Evolutionary conservation across 1,139 yeast species (phyloP).

Genomic region (Hansenula anomala): DNA sequence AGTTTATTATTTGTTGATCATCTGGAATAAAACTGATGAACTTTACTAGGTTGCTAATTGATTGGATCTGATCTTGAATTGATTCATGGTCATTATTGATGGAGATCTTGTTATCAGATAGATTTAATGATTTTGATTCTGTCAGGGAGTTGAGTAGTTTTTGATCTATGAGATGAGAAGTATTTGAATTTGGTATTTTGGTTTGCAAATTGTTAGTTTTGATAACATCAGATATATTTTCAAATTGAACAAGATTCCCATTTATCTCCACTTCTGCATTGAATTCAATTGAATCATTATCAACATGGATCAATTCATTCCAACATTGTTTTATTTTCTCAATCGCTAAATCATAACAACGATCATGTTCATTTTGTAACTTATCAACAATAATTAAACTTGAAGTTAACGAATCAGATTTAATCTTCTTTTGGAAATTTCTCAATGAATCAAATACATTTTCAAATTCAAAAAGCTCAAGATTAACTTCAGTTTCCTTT

Average conservation of each 20-base stretch:
- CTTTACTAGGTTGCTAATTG: slow-evolving; percentile 13
- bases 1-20: slow-evolving; percentile 10
- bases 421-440: slow-evolving; percentile 12
- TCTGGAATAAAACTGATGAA: slow-evolving; percentile 16
- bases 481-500: slow-evolving; percentile 18
- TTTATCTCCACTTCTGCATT: slow-evolving; percentile 15
- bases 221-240: slow-evolving; percentile 9
- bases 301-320: slow-evolving; percentile 8
- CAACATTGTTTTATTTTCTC: slow-evolving; percentile 9
- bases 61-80: slow-evolving; percentile 6
- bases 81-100: neutral
- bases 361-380: slow-evolving; percentile 7
- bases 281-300: slow-evolving; percentile 7
- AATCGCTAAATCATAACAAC: slow-evolving; percentile 7
- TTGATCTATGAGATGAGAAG: slow-evolving; percentile 13
- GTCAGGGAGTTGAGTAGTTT: slow-evolving; percentile 7
- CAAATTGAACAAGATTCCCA: slow-evolving; percentile 10
- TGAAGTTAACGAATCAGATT: slow-evolving; percentile 2
- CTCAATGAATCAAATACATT: slow-evolving; percentile 15
- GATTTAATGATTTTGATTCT: neutral
- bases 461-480: slow-evolving; percentile 20
- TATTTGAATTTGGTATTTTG: slow-evolving; percentile 4
- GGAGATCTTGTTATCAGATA: slow-evolving; percentile 3
- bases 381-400: slow-evolving; percentile 4
- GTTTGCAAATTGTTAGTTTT: slow-evolving; percentile 2